Percentiles rank a stretch among this genome's conserved stretches.
These are phyloP conservation scores for Monosporozyma aquatica DNA, from an alignment of 805 yeast species.

Conservation along the genomic window DNA sequence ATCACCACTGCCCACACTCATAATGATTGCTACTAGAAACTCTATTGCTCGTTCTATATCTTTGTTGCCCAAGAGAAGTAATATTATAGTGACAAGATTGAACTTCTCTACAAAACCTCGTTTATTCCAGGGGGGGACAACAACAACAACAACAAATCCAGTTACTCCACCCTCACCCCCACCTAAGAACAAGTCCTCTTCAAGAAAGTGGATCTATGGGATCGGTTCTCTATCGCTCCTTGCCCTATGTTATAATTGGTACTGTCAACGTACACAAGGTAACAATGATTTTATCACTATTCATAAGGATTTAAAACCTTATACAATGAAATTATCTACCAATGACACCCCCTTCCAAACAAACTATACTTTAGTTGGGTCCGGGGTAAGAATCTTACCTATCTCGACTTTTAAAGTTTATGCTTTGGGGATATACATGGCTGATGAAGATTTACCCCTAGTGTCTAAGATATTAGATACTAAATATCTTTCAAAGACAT, in stretches of 20 bases:
- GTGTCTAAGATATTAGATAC: constrained; percentile 38
- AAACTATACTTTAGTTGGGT: constrained; percentile 55
- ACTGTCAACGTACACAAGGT: too few relatives aligned
- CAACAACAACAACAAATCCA: not conserved
- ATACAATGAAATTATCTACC: constrained; percentile 31
- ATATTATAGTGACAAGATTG: not conserved
- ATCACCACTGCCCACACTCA: too few relatives aligned
- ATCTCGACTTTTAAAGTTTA: constrained; percentile 77
- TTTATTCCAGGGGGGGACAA: not conserved
- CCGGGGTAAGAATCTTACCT: constrained; percentile 78
- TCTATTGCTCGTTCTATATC: not conserved
- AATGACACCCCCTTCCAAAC: constrained; percentile 22
- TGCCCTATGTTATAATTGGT: not conserved
- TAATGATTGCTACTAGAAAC: not conserved
- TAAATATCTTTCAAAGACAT: constrained; percentile 31
- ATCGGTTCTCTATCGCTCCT: not conserved
- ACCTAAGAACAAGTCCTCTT: not conserved
- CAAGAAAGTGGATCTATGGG: constrained; percentile 7
- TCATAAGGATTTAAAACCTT: constrained; percentile 43
- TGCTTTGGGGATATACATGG: constrained; percentile 75
- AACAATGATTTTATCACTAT: constrained; percentile 29
- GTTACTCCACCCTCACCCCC: not conserved
- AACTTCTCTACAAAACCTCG: not conserved
- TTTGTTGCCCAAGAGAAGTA: too few relatives aligned
- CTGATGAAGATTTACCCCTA: constrained; percentile 43